Evolutionary conservation across 768 basidiomycete species (phyloP), one percentile per base, ranked within the genome.

Genomic region (Calocera viscosa): DNA sequence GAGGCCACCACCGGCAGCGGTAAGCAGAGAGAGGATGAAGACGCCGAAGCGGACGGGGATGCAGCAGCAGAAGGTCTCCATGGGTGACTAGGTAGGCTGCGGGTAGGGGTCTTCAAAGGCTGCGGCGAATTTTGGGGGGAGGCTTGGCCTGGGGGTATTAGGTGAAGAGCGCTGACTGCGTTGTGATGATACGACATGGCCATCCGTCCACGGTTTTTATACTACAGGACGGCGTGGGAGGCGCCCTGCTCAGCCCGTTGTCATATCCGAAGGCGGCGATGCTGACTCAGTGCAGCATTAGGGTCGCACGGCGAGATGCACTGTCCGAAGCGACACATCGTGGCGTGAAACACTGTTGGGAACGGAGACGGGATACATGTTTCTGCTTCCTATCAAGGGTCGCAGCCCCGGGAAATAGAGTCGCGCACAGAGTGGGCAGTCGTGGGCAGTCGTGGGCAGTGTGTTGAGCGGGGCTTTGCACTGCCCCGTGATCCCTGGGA

Each of bases 31-130:
- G 78, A 85, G 80, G 49, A 81, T 70, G 49, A 84, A 76, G 34
- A 87, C 85, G 35, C 87, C 85, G 2, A 82, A 66, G 67, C 86
- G 81, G 5, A 86, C 84, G 32, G 85, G 85, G 68, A 87, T 73
- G 70, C 86, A 86, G 70, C 79, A 86, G 71, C 86, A 88, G 72
- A 82, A 87, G 17, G 60, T 66, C 30, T 60, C 53, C 53, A 60
- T 60, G 11, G 30, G 53, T 60, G 26, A 22, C 19, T 60, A 60
- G 22, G 30, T 60, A 5, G 53, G 53, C 30, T 26, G 53, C 2
- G 26, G 11, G 11, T 32, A 28, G 11, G 14, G 53, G 2, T 28
- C 16, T 11, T 28, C 26, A 26, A 10, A 30, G 30, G 14, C 30
- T 32, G 26, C 53, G 2, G 53, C 5, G 14, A 10, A 3, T 60